Evolutionary conservation across 73 alveolate species (phyloP).

Genomic region (Stentor roeselii): DNA sequence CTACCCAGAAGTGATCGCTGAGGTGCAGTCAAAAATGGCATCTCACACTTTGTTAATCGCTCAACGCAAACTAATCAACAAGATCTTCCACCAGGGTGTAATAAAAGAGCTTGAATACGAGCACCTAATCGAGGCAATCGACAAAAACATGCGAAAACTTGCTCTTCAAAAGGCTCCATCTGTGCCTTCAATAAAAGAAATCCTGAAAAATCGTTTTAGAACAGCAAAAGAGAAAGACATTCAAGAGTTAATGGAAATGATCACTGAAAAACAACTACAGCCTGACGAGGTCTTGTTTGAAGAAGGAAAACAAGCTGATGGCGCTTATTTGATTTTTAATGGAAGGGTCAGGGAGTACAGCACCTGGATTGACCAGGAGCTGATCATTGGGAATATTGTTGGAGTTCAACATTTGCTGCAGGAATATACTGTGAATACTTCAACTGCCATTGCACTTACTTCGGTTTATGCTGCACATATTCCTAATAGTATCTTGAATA

Average conservation of each 20-base stretch:
- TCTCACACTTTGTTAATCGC: conserved; percentile 5
- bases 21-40: conserved; percentile 19
- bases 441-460: conserved; percentile 16
- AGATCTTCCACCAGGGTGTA: conserved; percentile 26
- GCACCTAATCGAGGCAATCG: conserved; percentile 18
- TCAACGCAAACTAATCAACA: conserved; percentile 17
- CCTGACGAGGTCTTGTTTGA: conserved; percentile 10
- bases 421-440: background rate
- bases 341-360: conserved; percentile 4
- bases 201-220: conserved; percentile 15
- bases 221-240: background rate
- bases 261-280: background rate
- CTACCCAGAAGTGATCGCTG: conserved; percentile 29
- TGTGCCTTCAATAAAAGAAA: conserved; percentile 11
- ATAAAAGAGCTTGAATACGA: conserved; percentile 21
- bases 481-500: background rate
- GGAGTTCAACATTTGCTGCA: conserved; percentile 19
- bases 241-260: background rate
- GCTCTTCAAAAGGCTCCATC: conserved; percentile 3
- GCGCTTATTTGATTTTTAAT: conserved; percentile 21
- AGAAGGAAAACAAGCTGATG: conserved; percentile 19
- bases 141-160: conserved; percentile 16
- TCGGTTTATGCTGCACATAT: conserved; percentile 12
- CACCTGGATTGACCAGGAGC: conserved; percentile 20
- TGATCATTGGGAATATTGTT: conserved; percentile 1